Evolutionary conservation across 2,329 filamentous ascomycete species (phyloP), one percentile per base, ranked within the genome.

Genomic region (Bipolaris cookei): DNA sequence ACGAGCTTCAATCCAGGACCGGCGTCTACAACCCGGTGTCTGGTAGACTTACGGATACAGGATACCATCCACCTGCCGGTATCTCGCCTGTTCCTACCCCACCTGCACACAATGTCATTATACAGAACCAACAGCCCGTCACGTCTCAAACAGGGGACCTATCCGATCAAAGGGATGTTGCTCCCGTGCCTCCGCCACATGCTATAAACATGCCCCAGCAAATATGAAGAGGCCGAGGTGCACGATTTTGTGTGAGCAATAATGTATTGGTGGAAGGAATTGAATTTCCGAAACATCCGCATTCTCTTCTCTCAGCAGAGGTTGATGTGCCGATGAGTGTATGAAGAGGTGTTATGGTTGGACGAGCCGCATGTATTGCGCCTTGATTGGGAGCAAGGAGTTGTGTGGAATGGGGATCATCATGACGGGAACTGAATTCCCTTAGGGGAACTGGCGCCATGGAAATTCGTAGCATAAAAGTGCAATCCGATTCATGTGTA

Each of bases 1-100:
- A 73, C 41, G 75, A 77, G 59, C 64, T 77, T 18, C 73, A 75
- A 3, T 62, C 68, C 11, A 62, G 51, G 21, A 61, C 62, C 11
- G 63, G 57, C 34, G 61, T 59, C 4, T 75, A 76, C 51, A 74
- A 76, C 38, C 74, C 72, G 16, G 71, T 76, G 7, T 60, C 64
- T 6, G 73, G 72, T 4, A 65, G 59, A 3, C 63, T 74, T 23
- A 72, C 71, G 6, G 74, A 76, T 39, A 76, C 74, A 23, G 71
- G 70, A 11, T 76, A 77, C 46, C 72, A 75, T 50, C 67, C 69
- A 7, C 67, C 69, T 6, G 56, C 64, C 13, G 72, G 69, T 0
- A 65, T 74, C 13, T 68, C 61, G 16, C 71, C 74, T 3, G 66
- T 60, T 14, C 72, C 73, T 4, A 75, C 73, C 14, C 72, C 70